These are phyloP conservation scores for Mortierella sp. DNA, from an alignment of 371 early-diverging fungal species.

Conservation along the genomic window DNA sequence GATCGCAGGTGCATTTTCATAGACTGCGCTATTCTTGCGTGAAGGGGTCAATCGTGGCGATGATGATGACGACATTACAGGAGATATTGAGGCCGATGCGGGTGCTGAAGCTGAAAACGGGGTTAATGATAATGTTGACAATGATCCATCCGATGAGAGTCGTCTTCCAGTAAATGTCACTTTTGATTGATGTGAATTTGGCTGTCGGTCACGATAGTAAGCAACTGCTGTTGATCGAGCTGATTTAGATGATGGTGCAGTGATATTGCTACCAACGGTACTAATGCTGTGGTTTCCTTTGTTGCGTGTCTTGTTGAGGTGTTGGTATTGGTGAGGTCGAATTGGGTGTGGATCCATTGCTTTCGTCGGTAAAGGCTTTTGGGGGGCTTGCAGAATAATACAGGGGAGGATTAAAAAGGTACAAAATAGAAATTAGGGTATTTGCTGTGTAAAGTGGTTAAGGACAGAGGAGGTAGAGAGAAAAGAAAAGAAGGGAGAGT, in stretches of 20 bases:
- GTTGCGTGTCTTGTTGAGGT: neutral
- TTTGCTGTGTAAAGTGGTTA: neutral
- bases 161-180: neutral
- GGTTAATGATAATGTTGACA: neutral
- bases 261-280: neutral
- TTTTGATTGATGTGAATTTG: conserved; percentile 5
- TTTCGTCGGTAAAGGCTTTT: neutral
- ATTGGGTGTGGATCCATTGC: conserved; percentile 20
- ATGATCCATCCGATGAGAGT: neutral
- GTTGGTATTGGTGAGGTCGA: conserved; percentile 12
- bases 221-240: neutral
- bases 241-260: neutral
- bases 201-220: neutral
- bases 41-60: neutral
- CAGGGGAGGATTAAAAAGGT: neutral
- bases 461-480: neutral
- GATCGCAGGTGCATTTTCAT: neutral
- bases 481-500: conserved; percentile 1
- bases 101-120: neutral
- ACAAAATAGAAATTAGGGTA: neutral
- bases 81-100: neutral
- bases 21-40: neutral
- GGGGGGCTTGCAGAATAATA: neutral
- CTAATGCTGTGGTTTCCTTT: neutral
- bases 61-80: neutral